Conservation (phyloP, 805 yeast genomes). For the Kluyveromyces nonfermentans region DNA sequence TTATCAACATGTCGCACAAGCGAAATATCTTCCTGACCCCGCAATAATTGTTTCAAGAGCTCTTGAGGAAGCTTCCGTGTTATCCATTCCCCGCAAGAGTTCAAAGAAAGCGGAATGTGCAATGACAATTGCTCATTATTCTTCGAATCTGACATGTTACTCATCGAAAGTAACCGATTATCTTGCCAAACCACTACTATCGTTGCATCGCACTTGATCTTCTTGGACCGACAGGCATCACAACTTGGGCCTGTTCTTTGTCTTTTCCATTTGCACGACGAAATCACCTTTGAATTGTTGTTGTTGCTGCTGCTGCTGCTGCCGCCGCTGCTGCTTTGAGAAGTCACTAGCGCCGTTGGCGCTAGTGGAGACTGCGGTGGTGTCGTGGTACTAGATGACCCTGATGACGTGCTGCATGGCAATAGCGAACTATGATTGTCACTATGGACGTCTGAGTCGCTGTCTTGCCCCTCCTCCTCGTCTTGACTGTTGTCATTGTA, state of each 20-base stretch:
- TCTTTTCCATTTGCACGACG: constrained; percentile 26
- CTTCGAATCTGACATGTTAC: too few relatives aligned
- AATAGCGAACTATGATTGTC: neutral
- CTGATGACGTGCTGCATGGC: neutral
- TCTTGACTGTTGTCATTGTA: neutral
- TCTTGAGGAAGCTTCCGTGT: constrained; percentile 4
- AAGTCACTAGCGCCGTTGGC: neutral
- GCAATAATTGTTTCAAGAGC: neutral
- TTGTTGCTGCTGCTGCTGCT: too few relatives aligned
- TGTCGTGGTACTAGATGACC: neutral
- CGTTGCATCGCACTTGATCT: constrained; percentile 67
- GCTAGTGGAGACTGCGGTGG: neutral
- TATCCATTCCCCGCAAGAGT: neutral
- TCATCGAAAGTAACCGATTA: constrained; percentile 12
- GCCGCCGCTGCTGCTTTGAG: neutral
- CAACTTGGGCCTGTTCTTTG: constrained; percentile 72
- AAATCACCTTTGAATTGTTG: neutral
- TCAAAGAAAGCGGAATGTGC: constrained; percentile 13
- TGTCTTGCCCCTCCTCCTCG: neutral
- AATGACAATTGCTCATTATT: constrained; percentile 11
- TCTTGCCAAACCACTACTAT: constrained; percentile 33
- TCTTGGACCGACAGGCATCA: constrained; percentile 58
- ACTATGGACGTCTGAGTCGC: neutral
- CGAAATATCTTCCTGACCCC: neutral
- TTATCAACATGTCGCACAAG: constrained; percentile 25